Evolutionary conservation across 495 filamentous ascomycete species (phyloP).

Genomic region (Usnea hakonensis): DNA sequence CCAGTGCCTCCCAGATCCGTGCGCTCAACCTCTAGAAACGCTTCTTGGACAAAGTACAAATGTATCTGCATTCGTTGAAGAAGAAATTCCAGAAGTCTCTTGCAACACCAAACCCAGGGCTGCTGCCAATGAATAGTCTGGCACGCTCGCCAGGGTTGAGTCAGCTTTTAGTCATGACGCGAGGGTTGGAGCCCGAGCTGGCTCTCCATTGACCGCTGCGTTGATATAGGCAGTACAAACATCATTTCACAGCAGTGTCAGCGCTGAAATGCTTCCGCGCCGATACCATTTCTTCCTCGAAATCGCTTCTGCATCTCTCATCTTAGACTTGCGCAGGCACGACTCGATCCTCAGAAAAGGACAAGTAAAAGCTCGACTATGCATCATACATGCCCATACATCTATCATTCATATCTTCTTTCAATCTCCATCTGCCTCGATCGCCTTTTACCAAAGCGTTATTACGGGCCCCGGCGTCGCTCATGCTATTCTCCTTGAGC

Average conservation of each 20-base stretch:
- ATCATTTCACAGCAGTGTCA: background rate
- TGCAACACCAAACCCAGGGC: background rate
- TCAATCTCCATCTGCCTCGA: background rate
- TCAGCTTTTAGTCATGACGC: background rate
- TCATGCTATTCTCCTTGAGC: background rate
- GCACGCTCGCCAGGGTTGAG: conserved; percentile 1
- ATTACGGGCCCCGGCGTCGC: background rate
- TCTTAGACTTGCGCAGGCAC: no score
- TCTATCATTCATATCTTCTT: background rate
- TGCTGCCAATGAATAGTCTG: background rate
- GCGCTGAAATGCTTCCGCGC: background rate
- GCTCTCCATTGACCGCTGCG: background rate
- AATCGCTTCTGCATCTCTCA: background rate
- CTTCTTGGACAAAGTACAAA: background rate
- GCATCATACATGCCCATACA: no score
- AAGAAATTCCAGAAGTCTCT: background rate
- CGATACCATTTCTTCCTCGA: background rate
- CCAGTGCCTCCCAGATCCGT: conserved; percentile 12
- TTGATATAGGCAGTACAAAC: no score
- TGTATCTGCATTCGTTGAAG: background rate
- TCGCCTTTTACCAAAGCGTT: background rate
- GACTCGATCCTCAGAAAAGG: no score
- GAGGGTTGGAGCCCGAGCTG: background rate
- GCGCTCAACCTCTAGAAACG: conserved; percentile 10
- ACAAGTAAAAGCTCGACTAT: no score